Evolutionary conservation across 2,329 filamentous ascomycete species (phyloP), one percentile per base, ranked within the genome.

Genomic region (Lachnellula cervina): DNA sequence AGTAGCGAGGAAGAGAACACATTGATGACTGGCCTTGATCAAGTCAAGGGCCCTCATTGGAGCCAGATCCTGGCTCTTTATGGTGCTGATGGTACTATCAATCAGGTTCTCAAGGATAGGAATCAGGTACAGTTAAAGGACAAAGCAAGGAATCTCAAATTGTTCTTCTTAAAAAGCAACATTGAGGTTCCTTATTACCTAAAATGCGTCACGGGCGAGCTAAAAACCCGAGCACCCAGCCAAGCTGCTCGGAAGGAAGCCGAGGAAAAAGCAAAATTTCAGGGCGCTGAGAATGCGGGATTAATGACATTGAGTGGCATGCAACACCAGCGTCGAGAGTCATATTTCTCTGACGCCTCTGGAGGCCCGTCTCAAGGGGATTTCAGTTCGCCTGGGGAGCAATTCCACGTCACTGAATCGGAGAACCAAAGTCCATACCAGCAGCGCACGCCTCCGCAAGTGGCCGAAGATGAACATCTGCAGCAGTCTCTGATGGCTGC

Each of bases 111-210:
- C 19, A 93, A 92, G 64, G 91, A 96, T 68, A 82, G 90, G 35
- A 95, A 91, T 45, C 90, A 96, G 68, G 91, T 96, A 0, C 91
- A 96, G 69, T 77, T 96, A 13, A 96, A 96, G 71, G 90, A 96
- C 69, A 96, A 96, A 72, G 90, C 90, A 0, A 80, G 90, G 49
- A 96, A 96, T 62, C 73, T 96, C 49, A 96, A 96, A 71, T 74
- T 96, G 0, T 96, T 94, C 74, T 96, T 96, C 71, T 75, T 96
- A 52, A 96, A 96, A 75, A 93, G 88, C 17, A 90, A 90, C 51
- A 91, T 90, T 5, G 91, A 96, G 66, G 92, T 96, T 70, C 91
- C 91, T 0, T 90, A 89, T 64, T 94, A 94, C 64, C 74, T 96
- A 21, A 86, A 92, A 66, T 89, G 88, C 32, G 91, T 96, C 11